Conservation (phyloP, 2,329 filamentous ascomycete species). For the Exophiala phaeomuriformis region DNA sequence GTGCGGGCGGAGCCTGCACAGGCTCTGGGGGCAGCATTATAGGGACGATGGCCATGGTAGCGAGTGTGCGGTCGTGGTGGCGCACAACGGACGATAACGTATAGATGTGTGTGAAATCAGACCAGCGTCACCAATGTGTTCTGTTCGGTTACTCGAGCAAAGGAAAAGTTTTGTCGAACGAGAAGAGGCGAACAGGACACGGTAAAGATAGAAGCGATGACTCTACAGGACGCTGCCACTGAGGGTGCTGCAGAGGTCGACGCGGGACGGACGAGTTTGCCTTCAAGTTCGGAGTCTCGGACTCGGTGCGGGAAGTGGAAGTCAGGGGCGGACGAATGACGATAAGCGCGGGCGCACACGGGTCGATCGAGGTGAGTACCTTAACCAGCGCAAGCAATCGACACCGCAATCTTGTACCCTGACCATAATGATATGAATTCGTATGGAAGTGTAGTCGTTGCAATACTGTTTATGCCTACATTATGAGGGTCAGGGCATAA, state of each 20-base stretch:
- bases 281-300: background rate
- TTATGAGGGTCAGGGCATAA: too few relatives aligned
- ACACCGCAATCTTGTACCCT: background rate
- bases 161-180: background rate
- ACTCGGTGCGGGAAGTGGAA: background rate
- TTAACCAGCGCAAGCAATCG: background rate
- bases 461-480: too few relatives aligned
- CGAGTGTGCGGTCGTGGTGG: background rate
- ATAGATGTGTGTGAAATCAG: background rate
- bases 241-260: too few relatives aligned
- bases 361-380: background rate
- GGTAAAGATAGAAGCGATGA: background rate
- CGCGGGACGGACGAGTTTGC: too few relatives aligned
- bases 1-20: background rate
- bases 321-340: background rate
- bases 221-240: too few relatives aligned
- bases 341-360: background rate
- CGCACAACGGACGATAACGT: background rate
- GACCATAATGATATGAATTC: background rate
- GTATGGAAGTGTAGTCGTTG: too few relatives aligned
- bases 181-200: background rate
- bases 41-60: constrained; percentile 17
- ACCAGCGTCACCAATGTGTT: background rate
- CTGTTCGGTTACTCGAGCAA: background rate
- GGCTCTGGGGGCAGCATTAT: constrained; percentile 14